Evolutionary conservation across 805 yeast genomes (phyloP).

Genomic region (Babjeviella inositovora): DNA sequence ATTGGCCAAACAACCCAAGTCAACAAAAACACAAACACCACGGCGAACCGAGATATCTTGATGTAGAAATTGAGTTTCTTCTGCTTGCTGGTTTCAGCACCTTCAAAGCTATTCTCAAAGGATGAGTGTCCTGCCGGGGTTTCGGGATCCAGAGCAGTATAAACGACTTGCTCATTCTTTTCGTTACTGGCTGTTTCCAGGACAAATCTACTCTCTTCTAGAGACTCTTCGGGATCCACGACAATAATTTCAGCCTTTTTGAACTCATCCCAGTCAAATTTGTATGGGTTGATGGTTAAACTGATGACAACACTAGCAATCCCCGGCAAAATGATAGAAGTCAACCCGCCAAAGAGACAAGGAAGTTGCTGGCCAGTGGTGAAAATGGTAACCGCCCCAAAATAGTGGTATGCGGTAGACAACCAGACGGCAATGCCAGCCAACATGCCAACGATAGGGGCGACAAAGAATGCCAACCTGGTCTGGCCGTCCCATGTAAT

Average conservation of each 20-base stretch:
- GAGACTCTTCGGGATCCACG: slow-evolving; percentile 3
- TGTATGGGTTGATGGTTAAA: slow-evolving; percentile 9
- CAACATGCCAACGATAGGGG: slow-evolving; percentile 14
- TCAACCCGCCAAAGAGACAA: slow-evolving; percentile 14
- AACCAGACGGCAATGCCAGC: slow-evolving; percentile 15
- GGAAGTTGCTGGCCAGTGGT: slow-evolving; percentile 14
- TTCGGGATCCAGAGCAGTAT: slow-evolving; percentile 1
- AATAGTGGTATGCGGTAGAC: slow-evolving; percentile 11
- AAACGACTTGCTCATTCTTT: background rate
- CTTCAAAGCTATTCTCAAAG: slow-evolving; percentile 1
- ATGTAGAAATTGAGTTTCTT: slow-evolving; percentile 6
- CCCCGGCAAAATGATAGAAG: slow-evolving; percentile 15
- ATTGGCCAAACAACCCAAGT: slow-evolving; percentile 24
- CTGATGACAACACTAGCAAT: slow-evolving; percentile 11
- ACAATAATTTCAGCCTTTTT: slow-evolving; percentile 7
- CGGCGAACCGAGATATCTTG: slow-evolving; percentile 10
- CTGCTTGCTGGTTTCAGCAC: slow-evolving; percentile 1
- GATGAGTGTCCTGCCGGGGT: slow-evolving; percentile 2
- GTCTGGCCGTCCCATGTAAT: slow-evolving; percentile 17
- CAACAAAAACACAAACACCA: slow-evolving; percentile 10
- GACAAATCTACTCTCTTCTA: background rate
- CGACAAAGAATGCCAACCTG: slow-evolving; percentile 10
- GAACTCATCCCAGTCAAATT: slow-evolving; percentile 13
- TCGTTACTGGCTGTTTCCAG: background rate
- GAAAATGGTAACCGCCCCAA: slow-evolving; percentile 10